Percentiles rank a stretch among this genome's conserved stretches.
Evolutionary conservation across 768 basidiomycete species (phyloP).

Genomic region (Botryobasidium botryosum): DNA sequence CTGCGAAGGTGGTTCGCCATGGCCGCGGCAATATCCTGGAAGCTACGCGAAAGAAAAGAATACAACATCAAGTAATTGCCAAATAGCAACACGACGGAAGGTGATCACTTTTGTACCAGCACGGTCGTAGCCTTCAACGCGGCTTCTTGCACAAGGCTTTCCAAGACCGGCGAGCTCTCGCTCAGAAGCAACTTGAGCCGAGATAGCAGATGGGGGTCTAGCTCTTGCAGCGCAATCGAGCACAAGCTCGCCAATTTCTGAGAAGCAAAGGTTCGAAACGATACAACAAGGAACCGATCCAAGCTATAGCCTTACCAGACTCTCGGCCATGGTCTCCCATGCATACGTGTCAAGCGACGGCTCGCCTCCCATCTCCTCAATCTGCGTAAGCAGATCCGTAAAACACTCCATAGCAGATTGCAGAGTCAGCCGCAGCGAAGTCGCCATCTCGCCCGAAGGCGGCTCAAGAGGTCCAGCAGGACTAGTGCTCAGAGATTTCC

Average conservation of each 20-base stretch:
- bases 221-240: slow-evolving; percentile 47
- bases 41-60: slow-evolving; percentile 29
- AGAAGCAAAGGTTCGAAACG: not conserved
- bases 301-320: slow-evolving; percentile 36
- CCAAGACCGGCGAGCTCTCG: slow-evolving; percentile 61
- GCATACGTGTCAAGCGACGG: slow-evolving; percentile 75
- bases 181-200: slow-evolving; percentile 61
- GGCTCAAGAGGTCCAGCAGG: not conserved
- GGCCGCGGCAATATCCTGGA: slow-evolving; percentile 56
- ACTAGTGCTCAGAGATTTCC: slow-evolving; percentile 35
- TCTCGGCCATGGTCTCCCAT: slow-evolving; percentile 87
- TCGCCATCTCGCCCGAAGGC: not conserved
- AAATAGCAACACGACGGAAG: not conserved
- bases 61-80: not conserved
- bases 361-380: slow-evolving; percentile 67
- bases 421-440: slow-evolving; percentile 31
- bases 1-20: slow-evolving; percentile 69
- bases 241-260: slow-evolving; percentile 81
- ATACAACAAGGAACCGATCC: not conserved
- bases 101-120: slow-evolving; percentile 58
- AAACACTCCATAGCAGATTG: slow-evolving; percentile 58
- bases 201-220: slow-evolving; percentile 52
- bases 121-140: slow-evolving; percentile 75
- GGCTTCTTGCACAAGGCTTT: slow-evolving; percentile 75
- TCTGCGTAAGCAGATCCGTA: slow-evolving; percentile 56